Base-by-base conservation (phyloP, 495 filamentous ascomycete species). In the Jackrogersella minutella region DNA sequence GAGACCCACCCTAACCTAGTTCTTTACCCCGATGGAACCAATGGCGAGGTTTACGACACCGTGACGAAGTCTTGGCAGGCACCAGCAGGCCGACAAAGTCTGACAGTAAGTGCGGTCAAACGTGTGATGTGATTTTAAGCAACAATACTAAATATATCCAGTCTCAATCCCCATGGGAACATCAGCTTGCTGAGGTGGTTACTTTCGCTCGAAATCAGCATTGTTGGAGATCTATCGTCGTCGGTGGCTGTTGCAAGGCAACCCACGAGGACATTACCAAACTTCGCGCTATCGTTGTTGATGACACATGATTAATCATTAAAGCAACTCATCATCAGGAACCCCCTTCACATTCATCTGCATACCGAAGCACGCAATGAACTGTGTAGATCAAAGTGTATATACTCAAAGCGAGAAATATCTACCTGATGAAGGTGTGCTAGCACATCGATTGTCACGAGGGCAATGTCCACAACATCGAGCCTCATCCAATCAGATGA, bases 11-110 rank as follows among this genome's bases (percentile, higher is more conserved):
- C 87, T 5, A 77, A 69, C 57, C 69, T 91, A 53, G 84, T 90
- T 37, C 57, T 89, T 43, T 91, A 90, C 74, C 88, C 88, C 2
- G 88, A 91, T 76, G 87, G 87, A 1, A 88, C 88, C 13, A 84
- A 85, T 36, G 87, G 87, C 2, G 84, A 88, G 74, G 78, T 84
- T 6, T 91, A 91, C 71, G 84, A 91, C 70, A 85, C 87, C 5
- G 73, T 66, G 0, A 87, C 83, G 3, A 82, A 88, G 73, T 74
- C 70, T 59, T 91, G 88, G 88, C 82, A 79, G 70, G 71, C 74
- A 54, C 76, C 76, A 2, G 62, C 49, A 19, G 68, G 49, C 13
- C 49, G 37, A 14, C 65, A 58, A 31, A 46, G 17, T n/a, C n/a
- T 52, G 9, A 59, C 52, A 13, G 68, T 71, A 59, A 54, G 64